Conservation (phyloP, 1,284 basidiomycete species). For the Apiotrichum mycotoxinovorans region DNA sequence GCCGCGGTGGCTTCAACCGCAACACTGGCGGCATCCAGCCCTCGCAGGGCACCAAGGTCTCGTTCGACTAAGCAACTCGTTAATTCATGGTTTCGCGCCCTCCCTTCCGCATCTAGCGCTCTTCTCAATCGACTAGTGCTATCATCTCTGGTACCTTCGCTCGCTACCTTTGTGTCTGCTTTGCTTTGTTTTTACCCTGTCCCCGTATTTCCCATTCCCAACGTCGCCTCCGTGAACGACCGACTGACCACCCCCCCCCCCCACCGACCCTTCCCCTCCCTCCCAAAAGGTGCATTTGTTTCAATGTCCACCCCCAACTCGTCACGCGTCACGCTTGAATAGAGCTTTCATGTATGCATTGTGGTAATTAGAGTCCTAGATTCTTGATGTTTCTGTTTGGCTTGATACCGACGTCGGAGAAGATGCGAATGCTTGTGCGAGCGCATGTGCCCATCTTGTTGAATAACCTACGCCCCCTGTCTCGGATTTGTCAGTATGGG, state of each 20-base stretch:
- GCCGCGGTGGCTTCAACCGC: slow-evolving; percentile 46
- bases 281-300: slow-evolving; percentile 1
- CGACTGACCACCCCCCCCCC: background rate
- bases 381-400: background rate
- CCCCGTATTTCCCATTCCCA: background rate
- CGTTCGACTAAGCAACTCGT: slow-evolving; percentile 58
- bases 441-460: too few species aligned
- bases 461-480: too few species aligned
- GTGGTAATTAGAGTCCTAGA: slow-evolving; percentile 1
- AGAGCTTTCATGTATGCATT: slow-evolving; percentile 12
- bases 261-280: background rate
- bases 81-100: background rate
- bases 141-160: background rate
- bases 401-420: too few species aligned
- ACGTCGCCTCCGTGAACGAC: background rate
- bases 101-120: background rate
- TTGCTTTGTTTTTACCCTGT: background rate
- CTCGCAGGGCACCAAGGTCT: slow-evolving; percentile 76
- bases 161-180: too few species aligned
- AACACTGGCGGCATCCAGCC: slow-evolving; percentile 66
- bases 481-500: too few species aligned
- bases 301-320: background rate
- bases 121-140: background rate
- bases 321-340: slow-evolving; percentile 10
- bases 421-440: too few species aligned